Evolutionary conservation across 441 rosid species (phyloP).

Genomic region (Dalechampia spathulata): DNA sequence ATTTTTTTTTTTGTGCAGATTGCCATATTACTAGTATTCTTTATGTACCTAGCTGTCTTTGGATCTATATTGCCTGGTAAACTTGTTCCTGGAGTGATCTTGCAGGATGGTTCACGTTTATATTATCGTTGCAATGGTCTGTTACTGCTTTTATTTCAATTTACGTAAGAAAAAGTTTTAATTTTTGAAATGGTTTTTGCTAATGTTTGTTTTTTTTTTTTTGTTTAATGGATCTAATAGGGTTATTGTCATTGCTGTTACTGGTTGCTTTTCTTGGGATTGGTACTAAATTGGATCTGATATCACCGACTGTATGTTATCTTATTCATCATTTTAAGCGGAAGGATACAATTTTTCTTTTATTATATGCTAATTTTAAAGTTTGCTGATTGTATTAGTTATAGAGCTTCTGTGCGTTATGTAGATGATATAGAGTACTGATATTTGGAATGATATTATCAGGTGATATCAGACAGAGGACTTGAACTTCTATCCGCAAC

Average conservation of each 20-base stretch:
- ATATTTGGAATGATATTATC: constrained; percentile 16
- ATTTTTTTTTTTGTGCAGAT: constrained; percentile 24
- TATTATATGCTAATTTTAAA: background rate
- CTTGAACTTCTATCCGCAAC: constrained; percentile 75
- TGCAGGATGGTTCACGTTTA: constrained; percentile 66
- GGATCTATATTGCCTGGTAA: constrained; percentile 68
- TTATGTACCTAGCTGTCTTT: constrained; percentile 63
- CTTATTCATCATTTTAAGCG: constrained; percentile 6
- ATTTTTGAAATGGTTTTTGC: background rate
- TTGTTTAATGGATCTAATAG: constrained; percentile 24
- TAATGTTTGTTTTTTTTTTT: background rate
- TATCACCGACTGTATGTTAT: constrained; percentile 57
- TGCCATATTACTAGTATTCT: constrained; percentile 38
- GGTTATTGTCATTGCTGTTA: constrained; percentile 49
- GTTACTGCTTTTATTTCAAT: background rate
- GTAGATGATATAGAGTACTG: no score
- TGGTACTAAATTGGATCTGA: constrained; percentile 43
- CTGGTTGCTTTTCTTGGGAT: constrained; percentile 56
- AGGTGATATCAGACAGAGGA: constrained; percentile 81
- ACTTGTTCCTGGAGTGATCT: constrained; percentile 57
- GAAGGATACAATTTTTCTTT: background rate
- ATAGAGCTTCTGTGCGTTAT: no score
- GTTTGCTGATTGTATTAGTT: background rate
- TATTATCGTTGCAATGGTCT: constrained; percentile 77
- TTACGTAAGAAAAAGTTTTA: no score